Percentiles rank a stretch among this genome's conserved stretches.
Evolutionary conservation across 2,329 filamentous ascomycete species (phyloP).

Genomic region (Bipolaris cookei): DNA sequence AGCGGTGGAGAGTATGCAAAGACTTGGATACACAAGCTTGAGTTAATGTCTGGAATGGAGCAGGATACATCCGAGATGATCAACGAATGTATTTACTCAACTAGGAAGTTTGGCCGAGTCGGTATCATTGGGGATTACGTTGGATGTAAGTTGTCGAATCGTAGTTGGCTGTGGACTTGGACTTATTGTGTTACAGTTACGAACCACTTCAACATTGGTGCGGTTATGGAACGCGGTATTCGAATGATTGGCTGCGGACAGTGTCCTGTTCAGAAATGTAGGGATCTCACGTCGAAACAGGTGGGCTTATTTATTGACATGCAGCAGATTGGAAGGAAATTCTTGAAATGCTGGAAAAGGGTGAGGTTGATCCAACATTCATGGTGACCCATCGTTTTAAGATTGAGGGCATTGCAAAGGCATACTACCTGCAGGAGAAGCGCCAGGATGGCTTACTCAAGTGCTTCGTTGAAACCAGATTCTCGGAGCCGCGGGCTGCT

Average conservation of each 20-base stretch:
- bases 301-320: not conserved
- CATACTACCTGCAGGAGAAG: slow-evolving; percentile 69
- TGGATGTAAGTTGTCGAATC: slow-evolving; percentile 47
- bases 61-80: slow-evolving; percentile 83
- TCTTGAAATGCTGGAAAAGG: slow-evolving; percentile 69
- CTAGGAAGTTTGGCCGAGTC: slow-evolving; percentile 72
- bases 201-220: slow-evolving; percentile 85
- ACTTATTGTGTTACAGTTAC: slow-evolving; percentile 50
- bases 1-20: slow-evolving; percentile 68
- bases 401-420: slow-evolving; percentile 57
- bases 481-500: slow-evolving; percentile 53
- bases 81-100: slow-evolving; percentile 78
- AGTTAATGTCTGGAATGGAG: slow-evolving; percentile 69
- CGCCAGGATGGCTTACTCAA: slow-evolving; percentile 78
- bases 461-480: slow-evolving; percentile 67
- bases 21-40: slow-evolving; percentile 65
- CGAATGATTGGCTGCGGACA: slow-evolving; percentile 73
- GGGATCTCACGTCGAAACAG: not conserved
- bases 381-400: slow-evolving; percentile 80
- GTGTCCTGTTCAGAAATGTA: slow-evolving; percentile 74
- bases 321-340: slow-evolving; percentile 73
- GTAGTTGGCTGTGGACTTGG: not conserved
- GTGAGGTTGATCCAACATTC: slow-evolving; percentile 73
- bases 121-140: slow-evolving; percentile 76
- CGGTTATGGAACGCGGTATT: slow-evolving; percentile 83